Percentiles rank a stretch among this genome's conserved stretches.
These are phyloP conservation scores for Venturiaceae sp. DNA, from an alignment of 2,329 filamentous ascomycete species.

Conservation along the genomic window DNA sequence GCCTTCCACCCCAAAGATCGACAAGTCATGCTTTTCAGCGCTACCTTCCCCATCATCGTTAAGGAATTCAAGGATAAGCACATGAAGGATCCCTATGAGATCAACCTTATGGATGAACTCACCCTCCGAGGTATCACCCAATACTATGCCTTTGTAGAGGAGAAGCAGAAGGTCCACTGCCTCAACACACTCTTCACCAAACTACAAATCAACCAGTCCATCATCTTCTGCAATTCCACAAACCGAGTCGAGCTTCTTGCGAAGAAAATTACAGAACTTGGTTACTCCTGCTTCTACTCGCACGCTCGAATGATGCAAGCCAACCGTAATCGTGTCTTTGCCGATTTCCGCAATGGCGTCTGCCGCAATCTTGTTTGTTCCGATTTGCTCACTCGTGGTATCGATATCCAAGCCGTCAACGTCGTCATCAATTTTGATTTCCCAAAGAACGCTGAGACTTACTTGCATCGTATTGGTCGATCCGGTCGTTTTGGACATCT, in stretches of 20 bases:
- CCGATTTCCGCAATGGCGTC: conserved; percentile 96
- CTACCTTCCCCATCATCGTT: conserved; percentile 93
- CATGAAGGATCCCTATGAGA: conserved; percentile 93
- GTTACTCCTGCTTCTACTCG: conserved; percentile 99
- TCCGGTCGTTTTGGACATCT: conserved; percentile 95
- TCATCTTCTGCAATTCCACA: conserved; percentile 99
- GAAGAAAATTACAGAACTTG: conserved; percentile 98
- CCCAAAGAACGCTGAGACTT: conserved; percentile 98
- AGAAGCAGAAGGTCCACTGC: conserved; percentile 99
- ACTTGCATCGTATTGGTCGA: conserved; percentile 94
- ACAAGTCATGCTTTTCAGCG: conserved; percentile 98
- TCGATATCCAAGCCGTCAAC: conserved; percentile 98
- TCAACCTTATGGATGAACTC: conserved; percentile 99
- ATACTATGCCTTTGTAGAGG: conserved; percentile 98
- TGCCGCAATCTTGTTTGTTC: conserved; percentile 98
- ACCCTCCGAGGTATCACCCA: conserved; percentile 97
- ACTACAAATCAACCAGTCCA: conserved; percentile 98
- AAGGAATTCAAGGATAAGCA: conserved; percentile 98
- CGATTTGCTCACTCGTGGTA: conserved; percentile 93
- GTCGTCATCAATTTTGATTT: conserved; percentile 99
- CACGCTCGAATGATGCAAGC: conserved; percentile 97
- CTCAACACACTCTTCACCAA: conserved; percentile 98
- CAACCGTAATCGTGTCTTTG: conserved; percentile 95
- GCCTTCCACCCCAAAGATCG: conserved; percentile 94
- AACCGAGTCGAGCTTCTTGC: conserved; percentile 95